phyloP scores from a whole-genome alignment of 2,329 filamentous ascomycete genomes.

The Alternaria dauci region DNA sequence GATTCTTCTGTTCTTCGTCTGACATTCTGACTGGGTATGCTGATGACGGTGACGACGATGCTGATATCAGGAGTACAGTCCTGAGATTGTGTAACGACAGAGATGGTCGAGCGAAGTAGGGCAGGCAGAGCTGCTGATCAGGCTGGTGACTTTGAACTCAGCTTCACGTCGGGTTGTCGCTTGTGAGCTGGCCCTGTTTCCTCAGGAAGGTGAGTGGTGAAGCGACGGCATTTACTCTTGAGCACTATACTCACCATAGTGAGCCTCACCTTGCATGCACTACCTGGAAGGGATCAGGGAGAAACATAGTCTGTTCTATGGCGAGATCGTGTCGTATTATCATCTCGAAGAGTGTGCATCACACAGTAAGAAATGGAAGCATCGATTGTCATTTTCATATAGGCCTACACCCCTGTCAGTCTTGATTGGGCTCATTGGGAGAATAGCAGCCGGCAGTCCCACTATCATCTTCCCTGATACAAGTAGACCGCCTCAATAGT shows the following conservation, averaged over 20 bases:
- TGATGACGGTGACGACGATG: not conserved
- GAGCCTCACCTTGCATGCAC: not conserved
- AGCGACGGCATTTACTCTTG: not conserved
- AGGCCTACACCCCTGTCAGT: not conserved
- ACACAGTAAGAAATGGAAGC: not conserved
- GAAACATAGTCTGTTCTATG: not conserved
- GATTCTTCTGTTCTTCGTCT: conserved; percentile 12
- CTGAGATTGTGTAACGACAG: not conserved
- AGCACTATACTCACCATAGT: not conserved
- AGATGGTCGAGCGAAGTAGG: not conserved
- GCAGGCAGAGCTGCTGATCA: not conserved
- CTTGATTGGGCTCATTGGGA: not conserved
- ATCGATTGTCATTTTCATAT: not conserved
- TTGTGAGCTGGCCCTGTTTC: not conserved
- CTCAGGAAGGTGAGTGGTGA: not conserved
- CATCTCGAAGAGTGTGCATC: too few species aligned
- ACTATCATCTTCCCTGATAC: not conserved
- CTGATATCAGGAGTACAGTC: not conserved
- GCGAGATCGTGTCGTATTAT: too few species aligned
- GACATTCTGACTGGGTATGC: conserved; percentile 11
- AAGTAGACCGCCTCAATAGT: not conserved
- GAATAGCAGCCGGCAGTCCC: not conserved
- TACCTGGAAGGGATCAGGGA: not conserved
- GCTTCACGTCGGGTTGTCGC: not conserved
- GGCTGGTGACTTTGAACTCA: not conserved